Evolutionary conservation across 1,284 basidiomycete genomes (phyloP).

Genomic region (Ganoderma lucidum): DNA sequence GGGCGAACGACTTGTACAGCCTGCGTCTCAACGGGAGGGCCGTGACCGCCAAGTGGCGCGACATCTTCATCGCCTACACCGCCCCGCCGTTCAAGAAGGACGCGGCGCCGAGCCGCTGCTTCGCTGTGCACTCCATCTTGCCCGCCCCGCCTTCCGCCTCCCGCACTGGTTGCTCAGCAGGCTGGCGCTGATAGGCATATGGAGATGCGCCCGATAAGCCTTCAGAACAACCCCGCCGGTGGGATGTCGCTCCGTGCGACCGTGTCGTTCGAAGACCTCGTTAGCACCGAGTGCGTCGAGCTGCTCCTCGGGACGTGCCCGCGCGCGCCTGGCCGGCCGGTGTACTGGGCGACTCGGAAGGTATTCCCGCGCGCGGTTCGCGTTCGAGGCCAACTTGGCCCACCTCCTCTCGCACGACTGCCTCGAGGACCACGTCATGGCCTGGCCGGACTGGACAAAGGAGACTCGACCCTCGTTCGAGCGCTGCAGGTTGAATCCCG

Average conservation of each 20-base stretch:
- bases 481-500: conserved; percentile 7
- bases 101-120: neutral
- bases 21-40: neutral
- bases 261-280: neutral
- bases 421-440: conserved; percentile 6
- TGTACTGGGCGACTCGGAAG: conserved; percentile 1
- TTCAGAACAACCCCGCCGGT: neutral
- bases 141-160: neutral
- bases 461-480: conserved; percentile 15
- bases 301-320: neutral
- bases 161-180: neutral
- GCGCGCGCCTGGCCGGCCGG: neutral
- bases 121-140: neutral
- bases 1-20: conserved; percentile 12
- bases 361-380: neutral
- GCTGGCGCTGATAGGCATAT: neutral
- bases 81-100: neutral
- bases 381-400: neutral
- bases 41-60: conserved; percentile 13
- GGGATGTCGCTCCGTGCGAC: neutral
- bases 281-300: neutral
- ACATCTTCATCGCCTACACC: neutral
- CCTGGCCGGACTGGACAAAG: conserved; percentile 1
- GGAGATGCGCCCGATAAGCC: neutral
- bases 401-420: conserved; percentile 11